Evolutionary conservation across 768 basidiomycete species (phyloP).

Genomic region (Crepidotus variabilis): DNA sequence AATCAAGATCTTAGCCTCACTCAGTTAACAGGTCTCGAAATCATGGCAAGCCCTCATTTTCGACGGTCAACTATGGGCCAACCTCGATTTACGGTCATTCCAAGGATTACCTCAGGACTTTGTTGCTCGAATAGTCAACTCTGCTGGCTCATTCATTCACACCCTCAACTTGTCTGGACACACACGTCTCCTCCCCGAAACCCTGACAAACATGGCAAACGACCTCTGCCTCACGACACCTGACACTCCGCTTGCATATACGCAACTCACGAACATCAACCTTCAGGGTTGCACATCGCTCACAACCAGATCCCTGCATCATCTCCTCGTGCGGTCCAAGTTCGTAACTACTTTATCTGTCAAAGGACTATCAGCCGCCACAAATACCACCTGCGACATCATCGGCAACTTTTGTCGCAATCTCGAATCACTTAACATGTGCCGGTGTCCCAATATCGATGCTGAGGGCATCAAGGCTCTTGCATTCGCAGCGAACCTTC

Average conservation of each 20-base stretch:
- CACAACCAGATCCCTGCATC: slow-evolving; percentile 63
- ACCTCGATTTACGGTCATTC: slow-evolving; percentile 61
- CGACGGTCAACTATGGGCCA: slow-evolving; percentile 85
- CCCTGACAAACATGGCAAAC: slow-evolving; percentile 50
- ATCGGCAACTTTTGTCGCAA: slow-evolving; percentile 55
- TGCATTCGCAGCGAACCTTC: slow-evolving; percentile 38
- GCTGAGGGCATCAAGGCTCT: slow-evolving; percentile 56
- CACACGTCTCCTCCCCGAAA: slow-evolving; percentile 40
- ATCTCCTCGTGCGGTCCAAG: slow-evolving; percentile 65
- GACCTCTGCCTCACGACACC: slow-evolving; percentile 44
- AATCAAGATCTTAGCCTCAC: slow-evolving; percentile 1
- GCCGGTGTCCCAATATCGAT: slow-evolving; percentile 66
- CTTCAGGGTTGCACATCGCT: slow-evolving; percentile 70
- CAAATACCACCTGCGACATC: slow-evolving; percentile 69
- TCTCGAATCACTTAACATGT: slow-evolving; percentile 62
- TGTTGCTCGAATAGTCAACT: slow-evolving; percentile 47
- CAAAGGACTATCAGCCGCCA: slow-evolving; percentile 66
- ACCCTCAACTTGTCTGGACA: slow-evolving; percentile 64
- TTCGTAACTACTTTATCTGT: slow-evolving; percentile 54
- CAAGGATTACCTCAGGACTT: slow-evolving; percentile 49
- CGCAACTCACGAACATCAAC: slow-evolving; percentile 68
- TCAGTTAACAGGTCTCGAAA: slow-evolving; percentile 59
- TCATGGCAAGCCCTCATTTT: slow-evolving; percentile 71
- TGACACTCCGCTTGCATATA: slow-evolving; percentile 39
- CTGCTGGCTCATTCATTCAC: slow-evolving; percentile 63